Conservation (phyloP, 208 protist genomes). For the Trichomonas gallinae region DNA sequence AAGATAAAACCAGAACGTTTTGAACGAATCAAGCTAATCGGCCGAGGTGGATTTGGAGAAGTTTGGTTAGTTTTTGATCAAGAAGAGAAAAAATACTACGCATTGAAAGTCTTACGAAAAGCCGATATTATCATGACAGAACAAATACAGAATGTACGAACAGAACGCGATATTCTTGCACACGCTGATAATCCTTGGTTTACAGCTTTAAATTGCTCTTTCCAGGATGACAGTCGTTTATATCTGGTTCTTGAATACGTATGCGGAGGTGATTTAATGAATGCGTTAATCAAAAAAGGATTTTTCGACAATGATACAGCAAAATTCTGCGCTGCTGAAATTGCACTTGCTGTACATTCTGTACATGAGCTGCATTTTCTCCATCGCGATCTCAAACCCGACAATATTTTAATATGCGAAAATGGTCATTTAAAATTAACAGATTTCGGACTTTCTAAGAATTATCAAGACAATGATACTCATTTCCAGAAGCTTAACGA, state of each 20-base stretch:
- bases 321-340: slow-evolving; percentile 54
- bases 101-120: background rate
- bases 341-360: slow-evolving; percentile 46
- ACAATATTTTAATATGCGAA: slow-evolving; percentile 8
- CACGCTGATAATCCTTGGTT: slow-evolving; percentile 43
- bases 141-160: slow-evolving; percentile 39
- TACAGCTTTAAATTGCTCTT: slow-evolving; percentile 50
- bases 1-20: background rate
- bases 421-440: slow-evolving; percentile 23
- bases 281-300: slow-evolving; percentile 47
- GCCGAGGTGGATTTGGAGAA: background rate
- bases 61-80: background rate
- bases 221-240: slow-evolving; percentile 47
- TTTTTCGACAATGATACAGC: slow-evolving; percentile 45
- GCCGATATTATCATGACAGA: background rate
- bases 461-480: background rate
- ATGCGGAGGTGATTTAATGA: slow-evolving; percentile 57
- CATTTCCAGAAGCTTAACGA: background rate
- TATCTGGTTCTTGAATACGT: slow-evolving; percentile 60
- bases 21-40: slow-evolving; percentile 15
- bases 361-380: slow-evolving; percentile 49
- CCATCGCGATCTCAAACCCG: slow-evolving; percentile 25
- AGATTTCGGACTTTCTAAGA: slow-evolving; percentile 27
- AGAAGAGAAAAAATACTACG: background rate
- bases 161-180: slow-evolving; percentile 46